Base-by-base conservation (phyloP, 177 flowering plant genomes). In the Vitis hybrid region DNA sequence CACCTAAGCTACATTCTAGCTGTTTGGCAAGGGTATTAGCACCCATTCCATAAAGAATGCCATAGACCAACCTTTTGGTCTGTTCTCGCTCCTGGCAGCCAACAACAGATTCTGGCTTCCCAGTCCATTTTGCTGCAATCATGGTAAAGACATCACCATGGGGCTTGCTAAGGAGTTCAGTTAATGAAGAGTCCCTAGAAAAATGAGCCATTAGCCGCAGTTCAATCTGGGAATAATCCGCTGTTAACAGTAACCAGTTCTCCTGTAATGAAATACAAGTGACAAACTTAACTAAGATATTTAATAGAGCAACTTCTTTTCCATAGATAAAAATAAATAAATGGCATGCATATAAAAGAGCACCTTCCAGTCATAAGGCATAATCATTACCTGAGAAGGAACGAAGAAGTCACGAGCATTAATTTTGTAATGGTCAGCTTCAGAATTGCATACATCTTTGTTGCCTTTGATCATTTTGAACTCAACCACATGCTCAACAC, bases 1-100 rank as follows among this genome's bases (percentile, higher is more conserved):
- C 97, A 73, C 85, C 90, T 64, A 85, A 66, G 72, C 84, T 87
- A 80, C 99, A 96, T 13, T 82, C 78, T 68, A 96, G 75, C 69
- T 96, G 98, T 79, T 88, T 93, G 30, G 97, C 91, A 70, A 94
- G 95, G 49, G 87, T 80, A 55, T 81, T 87, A 40, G 93, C 80
- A 69, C 99, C 99, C 99, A 93, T 96, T 67, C 99, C 99, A 81
- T 96, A 94, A 16, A 94, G 93, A 80, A 93, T 92, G 2, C 98
- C 99, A 72, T 96, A 96, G 15, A 96, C 86, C 82, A 96, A 70
- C 76, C 89, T 87, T 75, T 96, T 93, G 60, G 92, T 96, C 67
- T 88, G 97, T 27, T 92, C 94, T 78, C 99, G 82, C 67, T 86
- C 97, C 75, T 76, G 75, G 48, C 88, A 74, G 60, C 78, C 76